Evolutionary conservation across 2,329 filamentous ascomycete genomes (phyloP), one percentile per base, ranked within the genome.

Genomic region (Verticillium isaacii): DNA sequence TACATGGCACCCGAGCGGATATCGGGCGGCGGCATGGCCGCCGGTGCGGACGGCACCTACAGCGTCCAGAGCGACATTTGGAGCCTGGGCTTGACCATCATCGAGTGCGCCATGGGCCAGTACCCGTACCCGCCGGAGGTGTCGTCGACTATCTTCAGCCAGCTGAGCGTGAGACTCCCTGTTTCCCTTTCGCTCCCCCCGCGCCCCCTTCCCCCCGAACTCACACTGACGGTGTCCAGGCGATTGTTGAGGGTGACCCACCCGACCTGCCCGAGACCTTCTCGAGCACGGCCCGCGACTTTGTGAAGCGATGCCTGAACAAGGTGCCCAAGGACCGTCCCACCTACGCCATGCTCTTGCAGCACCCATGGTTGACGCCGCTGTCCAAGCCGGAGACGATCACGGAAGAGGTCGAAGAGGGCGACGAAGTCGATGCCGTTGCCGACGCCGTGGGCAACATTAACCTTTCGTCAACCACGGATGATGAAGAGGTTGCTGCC

Each of bases 1-100:
- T 99, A 99, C 78, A 99, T 99, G 95, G 95, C 95, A 0, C 95
- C 95, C 0, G 95, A 99, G 75, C 83, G 95, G 66, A 99, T 99
- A 70, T 92, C 92, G 9, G 92, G 92, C 57, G 93, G 93, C 61
- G 90, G 90, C 25, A 87, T 93, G 70, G 87, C 91, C 62, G 85
- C 89, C 64, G 83, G 88, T 19, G 85, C 87, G 62, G 89, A 89
- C 63, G 94, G 94, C 61, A 96, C 94, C 2, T 99, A 99, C 76
- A 96, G 92, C 73, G 95, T 99, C 45, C 95, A 98, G 77, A 97
- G 92, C 72, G 95, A 99, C 73, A 94, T 99, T 63, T 99, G 95
- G 95, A 97, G 92, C 75, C 77, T 99, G 68, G 95, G 95, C 17
- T 76, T 99, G 72, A 96, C 92, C 32, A 90, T 99, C 66, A 96